Evolutionary conservation across 495 filamentous ascomycete species (phyloP).

Genomic region (Lophiotrema nucula): DNA sequence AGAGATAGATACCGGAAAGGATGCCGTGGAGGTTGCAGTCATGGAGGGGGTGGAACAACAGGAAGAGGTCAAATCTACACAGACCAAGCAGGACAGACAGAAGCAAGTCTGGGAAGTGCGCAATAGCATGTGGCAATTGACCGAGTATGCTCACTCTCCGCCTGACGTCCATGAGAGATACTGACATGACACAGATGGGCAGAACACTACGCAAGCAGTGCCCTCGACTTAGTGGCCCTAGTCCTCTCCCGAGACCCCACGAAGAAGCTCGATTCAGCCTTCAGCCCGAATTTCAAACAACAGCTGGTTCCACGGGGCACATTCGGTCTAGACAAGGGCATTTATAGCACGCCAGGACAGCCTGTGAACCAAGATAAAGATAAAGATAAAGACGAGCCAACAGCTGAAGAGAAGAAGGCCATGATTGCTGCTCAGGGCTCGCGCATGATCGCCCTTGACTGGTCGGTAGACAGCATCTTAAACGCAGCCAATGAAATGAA

Average conservation of each 20-base stretch:
- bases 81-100: conserved; percentile 44
- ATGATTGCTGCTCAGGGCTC: conserved; percentile 68
- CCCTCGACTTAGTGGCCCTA: conserved; percentile 82
- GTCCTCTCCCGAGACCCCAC: conserved; percentile 75
- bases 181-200: conserved; percentile 53
- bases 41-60: conserved; percentile 55
- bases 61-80: conserved; percentile 38
- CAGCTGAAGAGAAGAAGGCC: conserved; percentile 50
- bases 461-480: conserved; percentile 71
- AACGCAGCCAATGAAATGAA: conserved; percentile 69
- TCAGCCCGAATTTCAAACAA: conserved; percentile 64
- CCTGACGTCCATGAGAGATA: too few species aligned
- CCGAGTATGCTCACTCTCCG: conserved; percentile 17
- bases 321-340: conserved; percentile 68
- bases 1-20: conserved; percentile 63
- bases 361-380: not conserved
- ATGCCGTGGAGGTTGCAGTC: conserved; percentile 10
- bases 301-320: conserved; percentile 63
- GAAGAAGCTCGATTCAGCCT: conserved; percentile 62
- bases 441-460: conserved; percentile 71
- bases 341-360: conserved; percentile 59
- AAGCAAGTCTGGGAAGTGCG: conserved; percentile 50
- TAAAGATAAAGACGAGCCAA: not conserved
- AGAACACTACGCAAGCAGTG: conserved; percentile 62
- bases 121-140: not conserved